Evolutionary conservation across 176 grass and related monocot species (phyloP), one percentile per base, ranked within the genome.

Genomic region (Cenchrus purpureus): DNA sequence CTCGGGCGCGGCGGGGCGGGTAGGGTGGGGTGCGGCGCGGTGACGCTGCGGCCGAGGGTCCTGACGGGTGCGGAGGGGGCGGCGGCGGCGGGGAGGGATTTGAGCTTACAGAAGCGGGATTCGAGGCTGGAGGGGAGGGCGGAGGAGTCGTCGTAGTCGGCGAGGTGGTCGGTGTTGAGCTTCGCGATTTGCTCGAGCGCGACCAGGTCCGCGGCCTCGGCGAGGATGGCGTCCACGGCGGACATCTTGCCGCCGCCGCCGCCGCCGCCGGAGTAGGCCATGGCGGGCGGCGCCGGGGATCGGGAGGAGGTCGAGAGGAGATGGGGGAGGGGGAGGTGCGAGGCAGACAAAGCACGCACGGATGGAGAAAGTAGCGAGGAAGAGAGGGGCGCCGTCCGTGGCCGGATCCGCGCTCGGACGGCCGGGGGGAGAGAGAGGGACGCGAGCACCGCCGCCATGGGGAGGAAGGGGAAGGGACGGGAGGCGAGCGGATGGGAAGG

Each of bases 51-150:
- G 7, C 12, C 31, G 11, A 90, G 65, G 55, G 53, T 16, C 68
- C 28, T 71, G 45, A 52, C 57, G 54, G 76, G 57, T 1, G 69
- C 8, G 52, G 69, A 5, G 52, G 86, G 0, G 9, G 65, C 6
- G 51, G 86, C 1, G 10, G 85, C 10, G 25, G 25, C 25, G 25
- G 90, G 97, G 54, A 96, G 86, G 44, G 91, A 96, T 43, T 99
- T 99, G 84, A 99, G 93, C 88, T 95, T 96, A 71, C 88, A 84
- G 90, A 94, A 99, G 15, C 97, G 90, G 57, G 91, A 79, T 82
- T 97, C 89, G 74, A 97, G 88, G 78, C 58, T 73, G 78, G 90
- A 88, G 0, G 92, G 90, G 34, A 97, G 88, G 11, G 78, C 60
- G 29, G 88, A 76, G 65, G 25, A 25, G 25, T 25, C 25, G 25